Base-by-base conservation (phyloP, 73 alveolate species). In the Uronychia binucleata region DNA sequence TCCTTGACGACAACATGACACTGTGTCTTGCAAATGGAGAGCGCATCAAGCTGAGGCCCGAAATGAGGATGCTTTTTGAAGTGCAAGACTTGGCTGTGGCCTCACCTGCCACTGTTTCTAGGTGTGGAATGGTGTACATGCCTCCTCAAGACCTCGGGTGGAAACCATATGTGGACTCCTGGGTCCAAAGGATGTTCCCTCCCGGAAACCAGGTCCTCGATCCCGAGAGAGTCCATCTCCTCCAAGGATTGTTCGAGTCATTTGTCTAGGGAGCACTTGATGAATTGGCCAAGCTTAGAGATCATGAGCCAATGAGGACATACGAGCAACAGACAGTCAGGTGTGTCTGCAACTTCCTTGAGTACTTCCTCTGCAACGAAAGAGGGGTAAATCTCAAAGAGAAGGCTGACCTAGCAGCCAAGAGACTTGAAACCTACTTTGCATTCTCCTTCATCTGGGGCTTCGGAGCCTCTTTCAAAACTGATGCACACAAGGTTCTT, bases 111-210 rank as follows among this genome's bases (percentile, higher is more conserved):
- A 95, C 98, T 31, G 98, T 95, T 0, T 86, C 96, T 30, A 81
- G 98, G 81, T 95, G 98, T 35, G 98, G 98, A 81, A 95, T 95
- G 99, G 98, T 96, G 78, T 96, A 91, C 92, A 93, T 96, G 98
- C 98, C 96, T 46, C 98, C 99, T 30, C 92, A 93, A 14, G 98
- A 98, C 31, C 84, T 96, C 13, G 98, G 98, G 28, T 84, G 91
- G 74, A 93, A 91, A 91, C 98, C 98, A 0, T 93, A 90, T 32
- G 92, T 97, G 31, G 93, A 90, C 79, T 94, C 97, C 77, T 96
- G 99, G 99, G 79, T 96, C 90, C 91, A 94, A 85, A 88, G 67
- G 32, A 84, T 90, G 25, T 79, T 83, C 78, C 93, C 94, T 33
- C 96, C 75, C 27, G 76, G 94, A 82, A 83, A 83, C 90, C 85